A percentile compares a stretch with the other conserved stretches of the same genome.
Evolutionary conservation across 192 early-diverging fungal species (phyloP).

Genomic region (Podila epicladia): DNA sequence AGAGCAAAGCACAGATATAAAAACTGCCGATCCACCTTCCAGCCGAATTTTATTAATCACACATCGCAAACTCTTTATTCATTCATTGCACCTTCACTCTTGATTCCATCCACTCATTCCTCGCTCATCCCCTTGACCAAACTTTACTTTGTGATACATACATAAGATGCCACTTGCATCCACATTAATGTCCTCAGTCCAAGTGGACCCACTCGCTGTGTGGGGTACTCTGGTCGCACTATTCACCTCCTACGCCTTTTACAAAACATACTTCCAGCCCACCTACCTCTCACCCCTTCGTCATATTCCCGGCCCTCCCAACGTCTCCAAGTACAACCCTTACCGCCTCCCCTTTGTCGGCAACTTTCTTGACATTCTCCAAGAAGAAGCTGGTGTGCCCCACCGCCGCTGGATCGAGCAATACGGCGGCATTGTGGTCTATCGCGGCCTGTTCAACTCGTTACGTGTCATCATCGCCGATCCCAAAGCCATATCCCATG

Average conservation of each 20-base stretch:
- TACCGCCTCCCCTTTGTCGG: slow-evolving; percentile 54
- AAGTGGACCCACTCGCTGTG: slow-evolving; percentile 13
- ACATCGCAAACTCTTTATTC: no score
- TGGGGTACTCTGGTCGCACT: slow-evolving; percentile 14
- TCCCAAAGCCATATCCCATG: slow-evolving; percentile 54
- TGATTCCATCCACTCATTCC: not conserved
- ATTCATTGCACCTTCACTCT: not conserved
- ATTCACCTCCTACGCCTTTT: slow-evolving; percentile 44
- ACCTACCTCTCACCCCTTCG: slow-evolving; percentile 54
- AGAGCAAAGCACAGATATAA: no score
- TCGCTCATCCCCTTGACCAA: not conserved
- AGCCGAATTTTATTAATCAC: no score
- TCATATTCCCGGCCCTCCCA: slow-evolving; percentile 60
- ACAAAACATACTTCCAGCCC: slow-evolving; percentile 47
- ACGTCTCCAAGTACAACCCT: slow-evolving; percentile 40
- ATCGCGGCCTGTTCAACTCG: slow-evolving; percentile 55
- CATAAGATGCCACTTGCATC: slow-evolving; percentile 22
- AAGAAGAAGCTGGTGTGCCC: slow-evolving; percentile 54
- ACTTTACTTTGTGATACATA: not conserved
- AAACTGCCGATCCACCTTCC: no score
- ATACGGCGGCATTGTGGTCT: slow-evolving; percentile 61
- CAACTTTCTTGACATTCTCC: slow-evolving; percentile 54
- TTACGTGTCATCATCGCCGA: slow-evolving; percentile 57
- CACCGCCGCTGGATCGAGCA: slow-evolving; percentile 57
- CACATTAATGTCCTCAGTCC: slow-evolving; percentile 3